Evolutionary conservation across 371 early-diverging fungal species (phyloP).

Genomic region (Haplosporangium sp.): DNA sequence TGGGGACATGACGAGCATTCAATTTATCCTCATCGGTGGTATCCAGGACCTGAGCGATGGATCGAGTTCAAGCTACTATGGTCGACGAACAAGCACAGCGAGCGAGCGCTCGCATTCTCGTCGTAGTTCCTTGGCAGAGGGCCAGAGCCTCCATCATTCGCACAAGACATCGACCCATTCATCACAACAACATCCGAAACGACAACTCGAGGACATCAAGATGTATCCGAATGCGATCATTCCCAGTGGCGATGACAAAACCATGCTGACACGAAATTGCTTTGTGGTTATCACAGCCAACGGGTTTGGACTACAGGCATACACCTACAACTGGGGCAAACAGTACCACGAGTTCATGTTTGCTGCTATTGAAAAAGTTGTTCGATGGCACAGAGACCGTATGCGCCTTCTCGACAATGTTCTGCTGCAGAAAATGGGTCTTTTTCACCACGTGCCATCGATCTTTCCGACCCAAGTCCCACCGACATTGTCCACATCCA

Average conservation of each 20-base stretch:
- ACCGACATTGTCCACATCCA: slow-evolving; percentile 7
- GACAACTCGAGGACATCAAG: slow-evolving; percentile 55
- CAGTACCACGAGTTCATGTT: slow-evolving; percentile 66
- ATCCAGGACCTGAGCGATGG: slow-evolving; percentile 65
- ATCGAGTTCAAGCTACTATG: slow-evolving; percentile 49
- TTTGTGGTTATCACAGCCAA: slow-evolving; percentile 71
- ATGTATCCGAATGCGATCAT: slow-evolving; percentile 46
- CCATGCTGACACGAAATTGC: slow-evolving; percentile 60
- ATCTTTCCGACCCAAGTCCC: slow-evolving; percentile 28
- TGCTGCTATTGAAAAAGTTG: slow-evolving; percentile 54
- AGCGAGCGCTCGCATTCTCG: slow-evolving; percentile 58
- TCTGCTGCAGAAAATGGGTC: slow-evolving; percentile 76
- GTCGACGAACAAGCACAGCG: slow-evolving; percentile 59
- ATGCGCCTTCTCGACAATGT: slow-evolving; percentile 66
- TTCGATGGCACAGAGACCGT: slow-evolving; percentile 65
- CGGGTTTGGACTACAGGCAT: slow-evolving; percentile 61
- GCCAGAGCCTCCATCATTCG: slow-evolving; percentile 49
- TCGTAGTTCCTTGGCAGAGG: slow-evolving; percentile 59
- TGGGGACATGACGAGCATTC: slow-evolving; percentile 55
- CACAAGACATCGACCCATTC: slow-evolving; percentile 54
- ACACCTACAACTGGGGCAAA: slow-evolving; percentile 78
- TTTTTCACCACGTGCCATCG: slow-evolving; percentile 67
- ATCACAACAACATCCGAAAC: slow-evolving; percentile 47
- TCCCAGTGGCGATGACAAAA: slow-evolving; percentile 36
- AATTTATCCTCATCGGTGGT: slow-evolving; percentile 65